Percentiles rank a stretch among this genome's conserved stretches.
Evolutionary conservation across 1,139 yeast species (phyloP).

Genomic region (Nadsonia commutata): DNA sequence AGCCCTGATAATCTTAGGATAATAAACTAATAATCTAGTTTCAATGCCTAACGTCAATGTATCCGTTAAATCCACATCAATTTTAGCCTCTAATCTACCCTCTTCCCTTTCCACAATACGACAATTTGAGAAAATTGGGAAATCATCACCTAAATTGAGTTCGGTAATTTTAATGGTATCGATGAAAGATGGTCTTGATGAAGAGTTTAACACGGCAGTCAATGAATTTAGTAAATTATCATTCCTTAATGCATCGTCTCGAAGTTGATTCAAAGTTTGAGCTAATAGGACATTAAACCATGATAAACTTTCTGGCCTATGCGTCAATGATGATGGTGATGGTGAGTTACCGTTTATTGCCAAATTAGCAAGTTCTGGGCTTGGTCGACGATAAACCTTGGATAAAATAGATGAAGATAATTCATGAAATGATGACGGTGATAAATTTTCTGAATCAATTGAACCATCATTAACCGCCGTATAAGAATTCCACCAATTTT

Average conservation of each 20-base stretch:
- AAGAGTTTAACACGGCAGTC: constrained; percentile 36
- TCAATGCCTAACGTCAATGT: constrained; percentile 82
- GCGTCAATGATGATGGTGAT: constrained; percentile 28
- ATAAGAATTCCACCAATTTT: background rate
- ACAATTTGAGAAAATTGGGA: constrained; percentile 90
- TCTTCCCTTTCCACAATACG: constrained; percentile 38
- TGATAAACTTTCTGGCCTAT: constrained; percentile 79
- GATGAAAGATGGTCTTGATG: constrained; percentile 60
- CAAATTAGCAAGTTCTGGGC: background rate
- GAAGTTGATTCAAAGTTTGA: constrained; percentile 71
- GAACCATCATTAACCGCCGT: background rate
- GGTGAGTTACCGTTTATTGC: background rate
- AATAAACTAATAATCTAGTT: constrained; percentile 65
- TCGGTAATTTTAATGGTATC: constrained; percentile 72
- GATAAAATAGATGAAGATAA: background rate
- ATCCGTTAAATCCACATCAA: constrained; percentile 86
- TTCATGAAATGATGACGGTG: background rate
- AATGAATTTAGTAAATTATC: constrained; percentile 75
- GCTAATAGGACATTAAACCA: constrained; percentile 95
- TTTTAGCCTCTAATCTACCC: constrained; percentile 60
- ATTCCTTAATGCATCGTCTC: constrained; percentile 71
- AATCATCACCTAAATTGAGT: constrained; percentile 87
- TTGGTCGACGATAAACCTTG: background rate
- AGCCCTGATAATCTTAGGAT: constrained; percentile 53
- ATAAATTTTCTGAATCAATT: background rate